Conservation (phyloP, 176 grass and related monocot genomes). For the Typha latifolia region DNA sequence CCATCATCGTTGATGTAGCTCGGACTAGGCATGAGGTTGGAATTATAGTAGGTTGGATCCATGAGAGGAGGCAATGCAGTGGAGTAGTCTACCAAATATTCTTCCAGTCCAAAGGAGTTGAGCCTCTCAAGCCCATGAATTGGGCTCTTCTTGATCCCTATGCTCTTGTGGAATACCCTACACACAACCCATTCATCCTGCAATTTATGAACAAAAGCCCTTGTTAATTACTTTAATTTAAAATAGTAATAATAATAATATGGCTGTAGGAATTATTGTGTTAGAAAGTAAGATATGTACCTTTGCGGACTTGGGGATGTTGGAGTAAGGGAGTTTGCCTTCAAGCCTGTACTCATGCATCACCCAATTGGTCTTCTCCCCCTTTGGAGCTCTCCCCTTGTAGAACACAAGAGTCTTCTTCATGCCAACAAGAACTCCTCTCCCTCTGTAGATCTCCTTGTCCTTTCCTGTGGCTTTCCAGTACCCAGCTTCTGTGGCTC, state of each 20-base stretch:
- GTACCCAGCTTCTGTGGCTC: slow-evolving; percentile 32
- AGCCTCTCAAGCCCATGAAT: background rate
- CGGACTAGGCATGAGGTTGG: background rate
- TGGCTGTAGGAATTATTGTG: background rate
- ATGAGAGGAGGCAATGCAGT: slow-evolving; percentile 1
- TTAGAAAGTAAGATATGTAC: slow-evolving; percentile 1
- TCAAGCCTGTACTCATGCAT: slow-evolving; percentile 56
- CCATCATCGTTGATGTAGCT: background rate
- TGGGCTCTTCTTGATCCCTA: slow-evolving; percentile 20
- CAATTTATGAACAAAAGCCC: background rate
- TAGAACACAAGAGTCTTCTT: slow-evolving; percentile 62
- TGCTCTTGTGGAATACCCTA: slow-evolving; percentile 48
- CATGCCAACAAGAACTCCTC: slow-evolving; percentile 16
- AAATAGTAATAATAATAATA: background rate
- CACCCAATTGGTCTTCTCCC: slow-evolving; percentile 47
- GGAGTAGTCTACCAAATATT: background rate
- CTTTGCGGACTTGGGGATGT: background rate
- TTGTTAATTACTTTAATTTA: background rate
- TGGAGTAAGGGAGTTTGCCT: background rate
- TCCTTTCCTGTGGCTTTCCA: slow-evolving; percentile 62
- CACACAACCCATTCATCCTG: slow-evolving; percentile 56
- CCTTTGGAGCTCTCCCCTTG: slow-evolving; percentile 34
- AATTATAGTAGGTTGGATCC: slow-evolving; percentile 4
- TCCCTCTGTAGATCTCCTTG: slow-evolving; percentile 30
- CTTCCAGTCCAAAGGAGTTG: background rate